Evolutionary conservation across 768 basidiomycete species (phyloP), one percentile per base, ranked within the genome.

Genomic region (Heimioporus sp.): DNA sequence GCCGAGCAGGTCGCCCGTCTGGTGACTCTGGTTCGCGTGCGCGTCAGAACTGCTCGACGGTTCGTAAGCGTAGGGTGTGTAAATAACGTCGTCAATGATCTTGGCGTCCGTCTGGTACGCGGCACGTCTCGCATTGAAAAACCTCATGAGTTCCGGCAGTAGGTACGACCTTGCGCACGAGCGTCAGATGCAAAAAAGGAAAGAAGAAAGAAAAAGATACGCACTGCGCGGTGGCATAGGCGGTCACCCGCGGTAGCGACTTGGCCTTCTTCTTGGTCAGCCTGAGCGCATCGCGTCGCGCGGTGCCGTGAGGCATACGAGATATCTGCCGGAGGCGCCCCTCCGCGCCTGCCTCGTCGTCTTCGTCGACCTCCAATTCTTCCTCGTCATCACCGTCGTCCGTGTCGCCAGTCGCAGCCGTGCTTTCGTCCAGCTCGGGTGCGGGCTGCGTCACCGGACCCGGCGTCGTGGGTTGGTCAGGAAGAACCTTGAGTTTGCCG

Each of bases 211-310:
- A 31, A 20, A 16, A 53, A 5, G 5, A 24, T 5, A 24, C 72
- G 59, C 69, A 94, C 94, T 80, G 86, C 31, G 94, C 91, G 15
- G 93, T 97, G 40, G 94, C 92, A 70, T 96, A 97, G 5, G 94
- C 95, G 3, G 95, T 97, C n/a, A 95, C 95, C 60, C 95, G 75
- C 31, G 94, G 94, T 12, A 97, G 68, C 12, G 83, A 85, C 66
- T 94, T 95, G 3, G 93, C 92, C 67, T 95, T 96, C 74, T 90
- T 94, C 74, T 97, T 96, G 2, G 94, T 98, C 57, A 98, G 70
- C 52, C 78, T 85, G 55, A 93, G 71, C 3, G 95, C 95, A 73
- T 98, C 95, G 53, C 92, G 79, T 39, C 92, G 83, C 9, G 95
- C 95, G 19, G 94, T 92, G 4, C 95, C 95, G 41, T 92, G 92